A percentile compares a stretch with the other conserved stretches of the same genome.
Evolutionary conservation across 176 grass and related monocot species (phyloP).

Genomic region (barley (Hordeum vulgare)): MorexV3_pseudomolecules_assembly NC_058522.1:519279833-519280332

Average conservation of each 20-base stretch:
- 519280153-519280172: conserved; percentile 45
- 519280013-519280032: background rate
- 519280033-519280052: background rate
- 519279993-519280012: background rate
- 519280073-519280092: conserved; percentile 67
- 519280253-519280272: background rate
- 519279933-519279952: too few species aligned
- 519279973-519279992: background rate
- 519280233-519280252: conserved; percentile 6
- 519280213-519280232: background rate
- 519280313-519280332: background rate
- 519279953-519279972: too few species aligned
- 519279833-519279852: too few species aligned
- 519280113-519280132: conserved; percentile 63
- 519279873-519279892: background rate
- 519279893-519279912: too few species aligned
- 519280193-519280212: background rate
- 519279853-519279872: too few species aligned
- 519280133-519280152: conserved; percentile 56
- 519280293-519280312: background rate
- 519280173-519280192: background rate
- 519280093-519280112: conserved; percentile 55
- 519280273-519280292: background rate
- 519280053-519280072: conserved; percentile 44
- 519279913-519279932: too few species aligned